Percentiles rank a stretch among this genome's conserved stretches.
Evolutionary conservation across 2,329 filamentous ascomycete species (phyloP).

Genomic region (Neobulgaria alba): DNA sequence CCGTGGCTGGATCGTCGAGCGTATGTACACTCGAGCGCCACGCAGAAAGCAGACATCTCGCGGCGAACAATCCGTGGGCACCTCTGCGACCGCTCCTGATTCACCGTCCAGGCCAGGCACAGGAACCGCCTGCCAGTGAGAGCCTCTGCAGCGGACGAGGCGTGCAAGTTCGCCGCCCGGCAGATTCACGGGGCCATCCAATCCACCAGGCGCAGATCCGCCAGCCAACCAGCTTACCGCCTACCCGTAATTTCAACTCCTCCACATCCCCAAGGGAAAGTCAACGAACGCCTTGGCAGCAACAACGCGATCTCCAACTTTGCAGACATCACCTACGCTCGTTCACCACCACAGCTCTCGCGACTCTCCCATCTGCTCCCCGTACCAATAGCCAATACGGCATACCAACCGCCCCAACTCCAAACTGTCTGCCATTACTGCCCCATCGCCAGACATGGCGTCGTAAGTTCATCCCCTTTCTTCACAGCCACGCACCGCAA

Average conservation of each 20-base stretch:
- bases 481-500: conserved; percentile 6
- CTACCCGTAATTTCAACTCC: conserved; percentile 1
- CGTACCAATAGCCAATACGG: conserved; percentile 6
- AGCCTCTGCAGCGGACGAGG: no score
- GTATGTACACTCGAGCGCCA: no score
- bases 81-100: no score
- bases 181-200: no score
- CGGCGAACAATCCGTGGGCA: no score
- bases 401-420: conserved; percentile 6
- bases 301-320: conserved; percentile 6
- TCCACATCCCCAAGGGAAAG: conserved; percentile 2
- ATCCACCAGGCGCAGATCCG: no score
- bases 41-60: no score
- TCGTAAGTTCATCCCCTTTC: conserved; percentile 23
- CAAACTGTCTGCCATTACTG: conserved; percentile 22
- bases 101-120: no score
- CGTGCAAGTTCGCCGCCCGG: no score
- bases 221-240: not conserved
- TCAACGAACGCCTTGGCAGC: conserved; percentile 2
- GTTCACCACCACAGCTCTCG: not conserved
- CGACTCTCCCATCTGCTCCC: not conserved
- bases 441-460: conserved; percentile 26
- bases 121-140: no score
- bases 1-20: no score
- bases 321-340: not conserved